Evolutionary conservation across 78 protist species (phyloP), one percentile per base, ranked within the genome.

Genomic region (Tieghemostelium lacteum): DNA sequence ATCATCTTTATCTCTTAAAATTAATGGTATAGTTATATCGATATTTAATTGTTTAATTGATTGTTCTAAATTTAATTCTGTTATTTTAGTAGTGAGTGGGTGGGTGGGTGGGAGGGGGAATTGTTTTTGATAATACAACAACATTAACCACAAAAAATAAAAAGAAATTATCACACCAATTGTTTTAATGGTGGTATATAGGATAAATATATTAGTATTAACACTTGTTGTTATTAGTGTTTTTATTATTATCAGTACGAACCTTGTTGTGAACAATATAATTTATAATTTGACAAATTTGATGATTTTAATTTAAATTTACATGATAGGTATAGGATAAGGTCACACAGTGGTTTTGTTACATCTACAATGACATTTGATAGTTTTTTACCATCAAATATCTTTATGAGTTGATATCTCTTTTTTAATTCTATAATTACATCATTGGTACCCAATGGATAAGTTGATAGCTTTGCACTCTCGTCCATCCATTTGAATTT

Each of bases 401-500:
- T 49, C 28, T 80, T 80, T 28, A 80, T 45, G 5, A 55, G 36
- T 55, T 80, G 88, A 20, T 54, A 67, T 40, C 33, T 45, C 55
- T 67, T 80, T 28, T 64, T 64, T 29, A 80, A 40, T 33, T 80
- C 88, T 5, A 80, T 17, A 20, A 80, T 69, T 12, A 80, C 76
- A 28, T 80, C 88, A 24, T 55, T 52, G 10, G 88, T 31, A 37
- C 24, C 10, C 26, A 80, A 49, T 33, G 88, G 88, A 55, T 80
- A 80, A 2, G 88, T 31, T 6, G 75, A 37, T 26, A 80, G 55
- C 22, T 67, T 80, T 0, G 12, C 76, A 8, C 66, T 80, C 26
- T 80, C 88, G 22, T 80, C 88, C 88, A 80, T 80, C 88, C 88
- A 80, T 29, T 55, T 80, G 1, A 55, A 22, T 17, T 31, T 17